Evolutionary conservation across 805 yeast genomes (phyloP), one percentile per base, ranked within the genome.

Genomic region (Lipomyces yamadae): DNA sequence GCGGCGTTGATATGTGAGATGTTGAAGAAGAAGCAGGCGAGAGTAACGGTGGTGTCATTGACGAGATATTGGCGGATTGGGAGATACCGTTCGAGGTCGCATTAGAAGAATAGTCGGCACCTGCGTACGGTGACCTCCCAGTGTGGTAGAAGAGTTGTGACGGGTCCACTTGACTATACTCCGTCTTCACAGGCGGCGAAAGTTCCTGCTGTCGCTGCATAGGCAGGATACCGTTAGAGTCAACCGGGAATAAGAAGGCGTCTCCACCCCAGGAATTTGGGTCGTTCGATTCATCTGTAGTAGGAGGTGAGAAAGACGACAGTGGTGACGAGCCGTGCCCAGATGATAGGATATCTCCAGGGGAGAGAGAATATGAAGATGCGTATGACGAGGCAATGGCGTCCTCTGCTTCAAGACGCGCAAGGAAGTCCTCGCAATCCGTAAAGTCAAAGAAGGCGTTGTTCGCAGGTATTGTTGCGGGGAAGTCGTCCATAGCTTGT

Each of bases 361-460:
- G 71, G 24, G 71, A 68, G 30, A 67, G 61, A 3, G 67, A 50
- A 56, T 60, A 62, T 29, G 63, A 56, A 33, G 68, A 65, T 45
- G 64, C 58, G 56, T 61, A 63, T 7, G 70, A 67, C 13, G 66
- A 53, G 13, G 61, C 13, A 42, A 55, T 32, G 30, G 70, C 15
- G 15, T 64, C 68, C 18, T 66, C 72, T 13, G 72, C 72, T 45
- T 70, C 72, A 24, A 70, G 70, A n/a, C 72, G 59, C 18, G 72
- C 71, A 35, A 72, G 71, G 56, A 72, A 72, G 55, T 72, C 72
- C 55, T 72, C 73, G 58, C 74, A 72, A 58, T 69, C 69, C 34
- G 71, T 68, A 33, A 70, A 73, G 57, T 72, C 75, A 62, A 72
- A 70, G 57, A 66, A 39, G 39, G 39, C 58, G 60, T 37, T 59